Base-by-base conservation (phyloP, 305 asterid genomes). In the Fraxinus platypoda region DNA sequence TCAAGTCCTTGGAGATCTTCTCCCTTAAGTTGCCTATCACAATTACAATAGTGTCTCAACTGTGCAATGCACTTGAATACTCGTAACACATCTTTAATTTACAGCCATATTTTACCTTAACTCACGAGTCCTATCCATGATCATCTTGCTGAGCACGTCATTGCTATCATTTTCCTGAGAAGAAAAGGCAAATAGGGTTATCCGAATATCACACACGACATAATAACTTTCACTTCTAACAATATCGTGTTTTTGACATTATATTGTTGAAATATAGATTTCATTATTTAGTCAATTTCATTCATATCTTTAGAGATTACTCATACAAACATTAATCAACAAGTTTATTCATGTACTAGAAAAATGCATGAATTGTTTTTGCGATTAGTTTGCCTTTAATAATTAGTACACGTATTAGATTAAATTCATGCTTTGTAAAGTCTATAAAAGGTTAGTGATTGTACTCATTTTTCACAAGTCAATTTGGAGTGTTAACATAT, bases 1-100 rank as follows among this genome's bases (percentile, higher is more conserved):
- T 86, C 84, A 75, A 94, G 97, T 34, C 87, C 97, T 83, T 90
- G 87, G 46, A 94, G 89, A 75, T 91, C 97, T 87, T 94, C 97
- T 83, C 97, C 98, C 75, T 80, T 85, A 3, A 94, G 95, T 75
- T 87, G 93, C 90, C 97, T 91, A 68, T 21, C 25, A 46, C 34
- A 76, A 72, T 1, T 72, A 34, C 17, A 0, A 23, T 68, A 28
- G 37, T 11, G 13, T 25, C 35, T 68, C 74, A 68, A 8, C 9
- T 28, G 11, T 68, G 38, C 37, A 68, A 12, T 28, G 8, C n/a
- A 28, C 38, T 28, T 28, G 19, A 68, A 13, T 28, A 25, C 8
- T 0, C 8, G 3, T 3, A 26, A 68, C 8, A 28, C 12, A 26
- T 66, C 34, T 28, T 26, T 68, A 13, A 26, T 68, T 26, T 4